A percentile compares a stretch with the other conserved stretches of the same genome.
These are phyloP conservation scores for Xylaria venustula DNA, from an alignment of 495 filamentous ascomycete species.

Conservation along the genomic window DNA sequence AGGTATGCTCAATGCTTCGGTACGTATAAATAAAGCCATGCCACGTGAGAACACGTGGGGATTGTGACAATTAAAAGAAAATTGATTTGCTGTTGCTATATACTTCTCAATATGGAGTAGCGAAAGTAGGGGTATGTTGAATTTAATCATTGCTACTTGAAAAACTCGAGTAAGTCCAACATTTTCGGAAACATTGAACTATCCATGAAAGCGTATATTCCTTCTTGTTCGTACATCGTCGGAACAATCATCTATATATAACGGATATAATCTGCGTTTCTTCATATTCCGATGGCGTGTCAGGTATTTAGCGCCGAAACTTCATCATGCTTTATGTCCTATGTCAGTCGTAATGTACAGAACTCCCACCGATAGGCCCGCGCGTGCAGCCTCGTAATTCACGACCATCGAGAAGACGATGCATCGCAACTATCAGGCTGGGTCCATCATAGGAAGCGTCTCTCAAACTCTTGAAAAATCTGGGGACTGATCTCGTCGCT, in stretches of 20 bases:
- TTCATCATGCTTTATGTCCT: too few species aligned
- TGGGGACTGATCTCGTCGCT: constrained; percentile 93
- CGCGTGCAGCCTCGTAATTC: neutral
- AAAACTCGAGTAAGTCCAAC: neutral
- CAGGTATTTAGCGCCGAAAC: too few species aligned
- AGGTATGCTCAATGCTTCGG: too few species aligned
- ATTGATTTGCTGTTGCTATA: too few species aligned
- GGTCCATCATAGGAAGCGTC: constrained; percentile 55
- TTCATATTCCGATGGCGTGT: too few species aligned
- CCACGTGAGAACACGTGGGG: too few species aligned
- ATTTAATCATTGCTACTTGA: neutral
- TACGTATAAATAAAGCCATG: too few species aligned
- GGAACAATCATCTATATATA: neutral
- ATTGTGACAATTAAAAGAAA: too few species aligned
- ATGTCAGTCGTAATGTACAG: neutral
- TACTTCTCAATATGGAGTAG: neutral
- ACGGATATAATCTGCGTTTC: too few species aligned
- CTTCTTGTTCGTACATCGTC: neutral
- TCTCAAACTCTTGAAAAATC: constrained; percentile 76
- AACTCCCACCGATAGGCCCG: neutral
- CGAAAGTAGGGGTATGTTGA: neutral
- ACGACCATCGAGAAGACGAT: neutral
- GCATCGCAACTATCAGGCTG: neutral
- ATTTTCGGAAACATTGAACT: too few species aligned
- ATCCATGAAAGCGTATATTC: neutral